Evolutionary conservation across 257 asterid species (phyloP).

Genomic region (Solanum etuberosum): DNA sequence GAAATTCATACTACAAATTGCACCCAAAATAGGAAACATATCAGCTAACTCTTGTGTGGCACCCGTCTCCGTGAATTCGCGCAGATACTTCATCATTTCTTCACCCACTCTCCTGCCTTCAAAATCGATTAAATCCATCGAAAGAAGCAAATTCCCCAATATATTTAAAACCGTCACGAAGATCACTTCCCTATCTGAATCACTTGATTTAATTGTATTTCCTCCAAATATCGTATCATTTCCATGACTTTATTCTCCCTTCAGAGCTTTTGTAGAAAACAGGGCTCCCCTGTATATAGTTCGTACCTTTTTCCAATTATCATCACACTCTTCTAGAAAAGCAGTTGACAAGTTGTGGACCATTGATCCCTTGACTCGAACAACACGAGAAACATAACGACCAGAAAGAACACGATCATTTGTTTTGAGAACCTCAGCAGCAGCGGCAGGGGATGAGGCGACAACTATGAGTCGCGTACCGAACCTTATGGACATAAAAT

Average conservation of each 20-base stretch:
- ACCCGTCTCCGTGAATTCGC: not conserved
- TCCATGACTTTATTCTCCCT: not conserved
- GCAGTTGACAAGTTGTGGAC: no score
- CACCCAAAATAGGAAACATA: not conserved
- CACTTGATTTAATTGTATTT: not conserved
- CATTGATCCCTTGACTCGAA: not conserved
- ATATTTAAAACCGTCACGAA: not conserved
- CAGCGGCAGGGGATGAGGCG: not conserved
- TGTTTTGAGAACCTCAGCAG: not conserved
- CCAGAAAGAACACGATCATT: not conserved
- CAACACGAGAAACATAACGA: not conserved
- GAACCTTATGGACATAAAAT: not conserved
- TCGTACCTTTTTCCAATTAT: no score
- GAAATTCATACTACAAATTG: not conserved
- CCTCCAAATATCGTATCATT: not conserved
- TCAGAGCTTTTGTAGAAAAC: not conserved
- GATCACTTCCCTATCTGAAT: not conserved
- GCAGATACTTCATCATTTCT: not conserved
- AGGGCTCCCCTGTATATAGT: not conserved
- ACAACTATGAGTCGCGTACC: not conserved
- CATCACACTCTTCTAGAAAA: no score
- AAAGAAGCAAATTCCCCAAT: not conserved
- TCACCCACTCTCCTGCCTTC: not conserved
- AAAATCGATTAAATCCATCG: not conserved
- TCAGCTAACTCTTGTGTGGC: not conserved